A percentile compares a stretch with the other conserved stretches of the same genome.
phyloP scores from a whole-genome alignment of 2,329 filamentous ascomycete genomes.

The Fusarium piperis region DNA sequence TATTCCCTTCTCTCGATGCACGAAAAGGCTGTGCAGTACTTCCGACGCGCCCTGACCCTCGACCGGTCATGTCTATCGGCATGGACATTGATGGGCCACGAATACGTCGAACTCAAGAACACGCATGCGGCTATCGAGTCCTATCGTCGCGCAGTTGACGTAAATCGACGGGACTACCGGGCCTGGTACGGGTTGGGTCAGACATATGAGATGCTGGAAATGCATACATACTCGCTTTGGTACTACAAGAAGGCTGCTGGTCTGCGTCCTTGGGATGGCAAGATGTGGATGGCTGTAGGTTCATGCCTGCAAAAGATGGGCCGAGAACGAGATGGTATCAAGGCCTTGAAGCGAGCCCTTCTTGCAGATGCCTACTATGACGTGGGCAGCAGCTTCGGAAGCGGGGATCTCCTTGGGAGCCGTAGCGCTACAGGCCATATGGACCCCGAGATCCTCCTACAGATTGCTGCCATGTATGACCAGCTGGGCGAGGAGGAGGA shows the following conservation, averaged over 20 bases:
- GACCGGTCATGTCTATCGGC: conserved; percentile 92
- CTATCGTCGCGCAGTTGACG: conserved; percentile 93
- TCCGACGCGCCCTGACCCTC: conserved; percentile 88
- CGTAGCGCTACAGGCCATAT: conserved; percentile 68
- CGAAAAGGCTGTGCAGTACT: conserved; percentile 98
- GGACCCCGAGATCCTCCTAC: conserved; percentile 89
- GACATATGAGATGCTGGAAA: conserved; percentile 96
- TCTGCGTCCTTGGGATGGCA: conserved; percentile 93
- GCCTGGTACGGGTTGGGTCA: conserved; percentile 98
- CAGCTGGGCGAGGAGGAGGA: conserved; percentile 79
- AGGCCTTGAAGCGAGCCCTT: conserved; percentile 91
- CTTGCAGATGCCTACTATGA: conserved; percentile 90
- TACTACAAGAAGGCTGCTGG: conserved; percentile 97
- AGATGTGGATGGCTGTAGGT: conserved; percentile 98
- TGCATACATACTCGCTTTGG: conserved; percentile 96
- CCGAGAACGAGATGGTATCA: conserved; percentile 88
- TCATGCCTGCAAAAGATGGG: conserved; percentile 92
- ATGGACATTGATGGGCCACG: conserved; percentile 99
- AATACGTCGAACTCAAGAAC: conserved; percentile 98
- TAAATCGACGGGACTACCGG: conserved; percentile 94
- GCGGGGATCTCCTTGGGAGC: conserved; percentile 57
- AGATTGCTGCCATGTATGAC: conserved; percentile 92
- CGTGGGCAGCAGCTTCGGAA: conserved; percentile 64
- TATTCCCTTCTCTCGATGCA: conserved; percentile 94
- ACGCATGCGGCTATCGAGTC: conserved; percentile 98